Evolutionary conservation across 352 stramenopile species (phyloP), one percentile per base, ranked within the genome.

Genomic region (Achlya hypogyna): DNA sequence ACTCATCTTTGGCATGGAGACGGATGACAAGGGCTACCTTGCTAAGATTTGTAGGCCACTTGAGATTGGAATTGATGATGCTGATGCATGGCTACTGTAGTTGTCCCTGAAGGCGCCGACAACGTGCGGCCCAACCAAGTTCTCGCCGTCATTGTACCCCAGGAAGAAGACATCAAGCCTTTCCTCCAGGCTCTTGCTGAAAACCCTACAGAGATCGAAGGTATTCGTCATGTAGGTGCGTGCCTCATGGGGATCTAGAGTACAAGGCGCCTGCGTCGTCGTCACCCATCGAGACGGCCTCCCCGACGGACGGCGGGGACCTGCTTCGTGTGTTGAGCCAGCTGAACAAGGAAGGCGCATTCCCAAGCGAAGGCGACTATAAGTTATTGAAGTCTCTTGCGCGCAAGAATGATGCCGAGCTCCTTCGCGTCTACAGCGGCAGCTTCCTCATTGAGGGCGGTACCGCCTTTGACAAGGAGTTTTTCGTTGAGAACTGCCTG

Each of bases 341-440:
- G 54, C 70, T 95, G 65, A 77, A 95, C 35, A 93, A 95, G 62
- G 86, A 92, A 53, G 84, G 86, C 5, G 74, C 72, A 32, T 87
- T 95, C 53, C 63, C 71, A 51, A 73, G 88, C 52, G 86, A 90
- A 38, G 76, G 76, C 54, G 65, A 77, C 22, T 75, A 90, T 38
- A 95, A 95, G 63, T 68, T 81, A 67, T 78, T 95, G 51, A 95
- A 93, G 70, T 92, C 84, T 47, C 77, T 93, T 20, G 86, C 86
- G 51, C 82, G 86, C 52, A 95, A 93, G 71, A 89, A 87, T 68
- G 78, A 95, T 66, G 70, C 76, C 20, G 74, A 90, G 64, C 63
- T 95, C 62, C 78, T 93, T 23, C 82, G 84, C 34, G 90, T 85
- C 31, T 95, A 81, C 75, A 83, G 81, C 43, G 86, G 79, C 43